Evolutionary conservation across 306 rosid genomes (phyloP).

Genomic region (Lablab purpureus): DNA sequence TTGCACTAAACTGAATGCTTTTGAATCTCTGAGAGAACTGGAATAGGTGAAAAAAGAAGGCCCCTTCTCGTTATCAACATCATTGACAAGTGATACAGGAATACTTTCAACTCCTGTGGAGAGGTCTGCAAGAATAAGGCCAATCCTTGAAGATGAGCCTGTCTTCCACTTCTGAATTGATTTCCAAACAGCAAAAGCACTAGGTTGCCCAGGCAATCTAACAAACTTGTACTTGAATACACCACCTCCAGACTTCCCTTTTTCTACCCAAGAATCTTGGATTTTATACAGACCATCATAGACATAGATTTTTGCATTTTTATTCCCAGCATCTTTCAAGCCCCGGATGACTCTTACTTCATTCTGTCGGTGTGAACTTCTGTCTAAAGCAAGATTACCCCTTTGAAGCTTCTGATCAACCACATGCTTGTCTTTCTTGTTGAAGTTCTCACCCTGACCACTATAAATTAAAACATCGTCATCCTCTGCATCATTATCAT

Average conservation of each 20-base stretch:
- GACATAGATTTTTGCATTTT: constrained; percentile 61
- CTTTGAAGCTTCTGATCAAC: constrained; percentile 77
- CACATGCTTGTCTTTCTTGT: constrained; percentile 58
- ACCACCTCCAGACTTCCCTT: constrained; percentile 63
- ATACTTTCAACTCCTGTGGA: constrained; percentile 63
- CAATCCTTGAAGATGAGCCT: constrained; percentile 50
- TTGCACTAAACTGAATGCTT: constrained; percentile 47
- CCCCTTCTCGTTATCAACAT: constrained; percentile 63
- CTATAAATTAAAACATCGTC: constrained; percentile 64
- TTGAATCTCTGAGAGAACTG: constrained; percentile 53
- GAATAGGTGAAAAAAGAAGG: constrained; percentile 65
- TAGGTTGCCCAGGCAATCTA: constrained; percentile 66
- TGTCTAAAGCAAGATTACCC: constrained; percentile 77
- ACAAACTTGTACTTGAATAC: constrained; percentile 72
- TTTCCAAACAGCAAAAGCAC: constrained; percentile 62
- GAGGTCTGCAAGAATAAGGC: constrained; percentile 64
- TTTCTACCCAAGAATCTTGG: constrained; percentile 66
- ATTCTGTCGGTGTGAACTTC: constrained; percentile 54
- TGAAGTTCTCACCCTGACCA: constrained; percentile 71
- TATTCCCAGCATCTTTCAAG: constrained; percentile 48
- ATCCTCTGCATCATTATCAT: constrained; percentile 62
- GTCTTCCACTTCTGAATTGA: constrained; percentile 61
- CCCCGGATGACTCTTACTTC: constrained; percentile 76
- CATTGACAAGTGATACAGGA: constrained; percentile 73
- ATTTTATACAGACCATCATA: constrained; percentile 75